Conservation (phyloP, 1,139 yeast species). For the Debaryomycetaceae sp. region DNA sequence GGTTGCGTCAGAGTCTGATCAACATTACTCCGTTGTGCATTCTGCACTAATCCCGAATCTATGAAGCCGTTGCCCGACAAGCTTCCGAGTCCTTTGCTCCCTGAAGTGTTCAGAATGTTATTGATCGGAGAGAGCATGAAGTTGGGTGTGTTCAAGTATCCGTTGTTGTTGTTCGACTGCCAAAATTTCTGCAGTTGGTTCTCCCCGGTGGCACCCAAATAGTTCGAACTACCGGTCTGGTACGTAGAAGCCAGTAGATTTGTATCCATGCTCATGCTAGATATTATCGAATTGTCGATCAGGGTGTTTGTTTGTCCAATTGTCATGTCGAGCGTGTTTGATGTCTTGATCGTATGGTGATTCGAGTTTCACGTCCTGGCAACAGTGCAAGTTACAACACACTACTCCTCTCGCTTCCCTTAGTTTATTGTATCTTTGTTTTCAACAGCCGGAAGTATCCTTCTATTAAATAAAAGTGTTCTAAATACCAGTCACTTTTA, state of each 20-base stretch:
- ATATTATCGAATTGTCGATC: conserved; percentile 2
- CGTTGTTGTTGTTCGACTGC: conserved; percentile 8
- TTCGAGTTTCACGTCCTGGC: neutral
- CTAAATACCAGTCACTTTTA: conserved; percentile 1
- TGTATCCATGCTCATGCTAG: conserved; percentile 2
- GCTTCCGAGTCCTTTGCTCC: neutral
- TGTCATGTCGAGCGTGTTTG: neutral
- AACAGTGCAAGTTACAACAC: neutral
- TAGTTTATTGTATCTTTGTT: neutral
- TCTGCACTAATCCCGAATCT: neutral
- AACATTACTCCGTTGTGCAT: conserved; percentile 1
- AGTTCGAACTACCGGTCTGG: conserved; percentile 1
- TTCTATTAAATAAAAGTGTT: neutral
- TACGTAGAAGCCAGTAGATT: conserved; percentile 1
- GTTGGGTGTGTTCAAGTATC: conserved; percentile 5
- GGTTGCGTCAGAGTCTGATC: neutral
- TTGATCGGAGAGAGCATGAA: conserved; percentile 2
- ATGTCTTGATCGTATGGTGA: neutral
- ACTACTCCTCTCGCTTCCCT: neutral
- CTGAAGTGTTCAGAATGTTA: neutral
- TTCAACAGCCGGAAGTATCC: neutral
- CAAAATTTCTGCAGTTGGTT: conserved; percentile 11
- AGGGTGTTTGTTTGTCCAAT: conserved; percentile 1
- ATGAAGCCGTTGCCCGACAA: neutral
- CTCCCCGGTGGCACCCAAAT: neutral